Evolutionary conservation across 805 yeast species (phyloP), one percentile per base, ranked within the genome.

Genomic region (Vanderwaltozyma yarrowii): DNA sequence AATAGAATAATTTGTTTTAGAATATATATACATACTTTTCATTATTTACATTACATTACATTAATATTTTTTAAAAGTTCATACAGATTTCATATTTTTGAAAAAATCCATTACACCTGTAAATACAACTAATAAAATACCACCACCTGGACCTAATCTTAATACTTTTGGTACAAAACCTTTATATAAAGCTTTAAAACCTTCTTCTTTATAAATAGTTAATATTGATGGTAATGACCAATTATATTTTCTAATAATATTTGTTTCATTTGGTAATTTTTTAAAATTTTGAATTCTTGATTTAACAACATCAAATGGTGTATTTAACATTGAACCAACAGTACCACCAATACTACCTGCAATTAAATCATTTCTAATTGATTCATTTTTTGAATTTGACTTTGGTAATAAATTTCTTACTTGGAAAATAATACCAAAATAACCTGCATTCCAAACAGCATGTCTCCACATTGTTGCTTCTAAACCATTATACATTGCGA

Each of bases 81-180:
- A 14, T n/a, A 5, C 6, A n/a, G 30, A 9, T 27, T 14, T 27
- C 18, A 27, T 27, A 23, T 41, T 65, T 68, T 88, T 76, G 72
- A 92, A 92, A 69, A 86, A 85, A 60, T 88, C 96, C 94, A 88
- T 87, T 46, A 88, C 78, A 18, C 86, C 71, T 32, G 96, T 86
- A 72, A 87, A 92, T n/a, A 92, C 98, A 35, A 92, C 97, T 60
- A 92, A 73, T 56, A 92, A 69, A 50, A 92, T 87, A 70, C 99
- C 99, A 62, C 99, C 99, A 57, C 99, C 99, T 44, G 99, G 98
- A 34, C 97, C 98, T 49, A 92, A 72, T 74, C 99, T 80, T 58
- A 92, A 71, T 11, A 92, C 96, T 71, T 92, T 92, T 50, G 99
- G 99, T 46, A 88, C 60, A 74, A 92, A 89, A 30, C 98, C 98